A percentile compares a stretch with the other conserved stretches of the same genome.
Evolutionary conservation across 495 filamentous ascomycete genomes (phyloP).

Genomic region (Penicillium verhagenii): DNA sequence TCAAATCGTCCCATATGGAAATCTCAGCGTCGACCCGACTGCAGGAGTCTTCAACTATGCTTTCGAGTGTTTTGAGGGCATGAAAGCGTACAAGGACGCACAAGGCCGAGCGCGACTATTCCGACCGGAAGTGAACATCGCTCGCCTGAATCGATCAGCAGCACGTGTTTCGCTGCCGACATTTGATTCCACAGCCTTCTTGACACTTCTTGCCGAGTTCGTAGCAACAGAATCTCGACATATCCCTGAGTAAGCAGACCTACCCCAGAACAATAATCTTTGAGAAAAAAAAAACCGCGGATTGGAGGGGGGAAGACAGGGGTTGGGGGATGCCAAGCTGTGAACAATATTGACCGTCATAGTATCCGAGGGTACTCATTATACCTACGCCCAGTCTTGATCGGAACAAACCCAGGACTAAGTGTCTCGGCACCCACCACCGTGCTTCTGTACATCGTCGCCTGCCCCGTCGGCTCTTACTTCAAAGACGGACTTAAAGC

Average conservation of each 20-base stretch:
- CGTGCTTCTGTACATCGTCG: constrained; percentile 71
- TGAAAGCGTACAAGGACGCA: constrained; percentile 73
- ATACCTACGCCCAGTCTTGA: constrained; percentile 73
- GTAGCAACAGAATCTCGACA: constrained; percentile 38
- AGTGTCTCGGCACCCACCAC: constrained; percentile 71
- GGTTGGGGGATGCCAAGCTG: no score
- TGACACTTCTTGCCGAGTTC: constrained; percentile 59
- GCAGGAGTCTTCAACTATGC: constrained; percentile 80
- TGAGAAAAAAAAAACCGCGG: no score
- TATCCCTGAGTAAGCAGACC: constrained; percentile 3
- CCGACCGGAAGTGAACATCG: constrained; percentile 66
- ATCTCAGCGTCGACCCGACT: constrained; percentile 69
- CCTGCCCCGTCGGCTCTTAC: constrained; percentile 20
- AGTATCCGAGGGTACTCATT: constrained; percentile 30
- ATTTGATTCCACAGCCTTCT: constrained; percentile 62
- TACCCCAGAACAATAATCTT: neutral
- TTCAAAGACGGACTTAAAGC: constrained; percentile 2
- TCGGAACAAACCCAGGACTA: constrained; percentile 65
- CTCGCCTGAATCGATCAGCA: constrained; percentile 64
- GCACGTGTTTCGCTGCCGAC: constrained; percentile 68
- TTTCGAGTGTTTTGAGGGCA: constrained; percentile 82
- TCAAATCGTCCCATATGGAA: constrained; percentile 67
- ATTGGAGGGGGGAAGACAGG: no score
- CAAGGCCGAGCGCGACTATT: constrained; percentile 76
- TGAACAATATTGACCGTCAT: neutral